Base-by-base conservation (phyloP, 2,329 filamentous ascomycete genomes). In the Rhinocladiella mackenziei region DNA sequence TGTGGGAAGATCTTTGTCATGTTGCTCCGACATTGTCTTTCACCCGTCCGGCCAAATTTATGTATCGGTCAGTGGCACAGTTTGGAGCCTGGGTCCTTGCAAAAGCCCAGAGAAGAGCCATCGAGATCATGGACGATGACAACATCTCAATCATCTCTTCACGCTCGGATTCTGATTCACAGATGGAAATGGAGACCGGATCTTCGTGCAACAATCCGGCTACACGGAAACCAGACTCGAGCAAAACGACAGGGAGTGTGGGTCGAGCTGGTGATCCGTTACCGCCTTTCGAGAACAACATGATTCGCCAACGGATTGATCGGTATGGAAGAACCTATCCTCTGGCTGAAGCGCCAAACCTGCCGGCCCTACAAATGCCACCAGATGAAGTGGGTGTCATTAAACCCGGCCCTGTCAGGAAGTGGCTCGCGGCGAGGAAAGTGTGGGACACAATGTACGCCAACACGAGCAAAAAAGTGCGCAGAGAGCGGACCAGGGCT, bases 1-100 rank as follows among this genome's bases (percentile, higher is more conserved):
- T 97, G 1, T 97, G 91, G 89, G 91, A 97, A 45, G 86, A 95
- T 57, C 71, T 97, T 2, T 97, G 92, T 58, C 91, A 97, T 61
- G 89, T 94, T 4, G 83, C 84, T 0, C 87, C 91, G 1, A 96
- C 89, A 0, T 74, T 97, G n/a, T 94, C 87, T 58, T 97, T 95
- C 63, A 97, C 91, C 0, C 78, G 83, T n/a, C 92, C 92, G 1
- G 92, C 91, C 33, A 97, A 97, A 63, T 86, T 85, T 67, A 96
- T 97, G 89, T 97, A 88, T 62, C 79, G 91, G 35, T 86, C 87
- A 1, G 81, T 96, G 39, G 86, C 92, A 0, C 91, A 96, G 56
- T 97, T 98, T 59, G 85, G 89, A 2, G 88, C 89, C 0, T 97
- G 89, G 89, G 84, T 85, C 0, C 73, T 96, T 15, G 87, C 89